Base-by-base conservation (phyloP, 1,284 basidiomycete genomes). In the Cryptococcus deneoformans region DNA sequence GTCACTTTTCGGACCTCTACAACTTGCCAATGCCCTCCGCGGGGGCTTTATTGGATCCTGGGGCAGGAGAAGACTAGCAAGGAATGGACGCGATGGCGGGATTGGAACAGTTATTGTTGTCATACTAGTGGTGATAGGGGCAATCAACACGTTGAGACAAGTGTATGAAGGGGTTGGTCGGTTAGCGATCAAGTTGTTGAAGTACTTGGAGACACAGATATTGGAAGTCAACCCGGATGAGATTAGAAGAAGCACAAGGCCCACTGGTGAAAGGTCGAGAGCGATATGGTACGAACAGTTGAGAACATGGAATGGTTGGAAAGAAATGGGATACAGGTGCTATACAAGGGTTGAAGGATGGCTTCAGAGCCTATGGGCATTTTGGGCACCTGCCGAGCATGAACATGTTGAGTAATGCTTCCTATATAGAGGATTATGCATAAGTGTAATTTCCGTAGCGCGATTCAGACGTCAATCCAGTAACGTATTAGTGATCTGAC, bases 141-240 rank as follows among this genome's bases (percentile, higher is more conserved):
- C 69, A 0, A 39, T 68, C 57, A 74, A 73, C 50, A 70, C 68
- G 4, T 43, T 75, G 3, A 46, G 68, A 34, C 61, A 66, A 38
- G 70, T 73, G 2, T 76, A 76, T 54, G 47, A 57, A 38, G 42
- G 57, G 0, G 62, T 71, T 0, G 57, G 65, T 36, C 38, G 54
- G 2, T 10, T 68, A 7, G 69, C 71, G 9, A 58, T 58, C 11
- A 40, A 59, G 29, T 36, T 65, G n/a, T 58, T 76, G 46, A 53
- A 59, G n/a, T 71, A 68, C 35, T 64, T 75, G 34, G 74, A 76
- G 58, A 71, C 70, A 29, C 68, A 72, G 60, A 73, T 76, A 7
- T 56, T 74, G 24, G 72, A 74, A 53, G 71, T 72, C 24, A 71
- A 72, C 48, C 65, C 70, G 3, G 65, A 67, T 14, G 66, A 72